Conservation (phyloP, 2,329 filamentous ascomycete species). For the Cryphonectria nitschkei region DNA sequence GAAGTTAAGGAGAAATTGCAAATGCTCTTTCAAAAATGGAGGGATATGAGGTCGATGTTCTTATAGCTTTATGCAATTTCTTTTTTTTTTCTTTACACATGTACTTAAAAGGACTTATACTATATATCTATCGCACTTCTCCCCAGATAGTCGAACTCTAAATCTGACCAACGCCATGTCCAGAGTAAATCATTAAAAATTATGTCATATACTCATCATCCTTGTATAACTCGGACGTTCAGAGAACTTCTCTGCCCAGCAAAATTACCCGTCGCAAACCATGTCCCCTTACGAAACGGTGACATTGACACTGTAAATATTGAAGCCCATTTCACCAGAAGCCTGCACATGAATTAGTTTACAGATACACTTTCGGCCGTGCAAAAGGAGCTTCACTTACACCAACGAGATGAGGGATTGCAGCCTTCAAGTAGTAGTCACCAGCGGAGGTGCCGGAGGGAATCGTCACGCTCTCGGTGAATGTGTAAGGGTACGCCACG, state of each 20-base stretch:
- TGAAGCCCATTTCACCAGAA: slow-evolving; percentile 12
- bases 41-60: background rate
- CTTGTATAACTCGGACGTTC: background rate
- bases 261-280: background rate
- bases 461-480: slow-evolving; percentile 11
- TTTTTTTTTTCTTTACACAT: background rate
- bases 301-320: slow-evolving; percentile 15
- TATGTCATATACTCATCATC: background rate
- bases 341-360: slow-evolving; percentile 2
- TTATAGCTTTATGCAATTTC: background rate
- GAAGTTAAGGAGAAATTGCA: background rate
- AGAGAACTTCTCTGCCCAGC: background rate
- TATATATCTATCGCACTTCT: background rate
- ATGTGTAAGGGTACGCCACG: slow-evolving; percentile 21
- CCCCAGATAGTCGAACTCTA: background rate
- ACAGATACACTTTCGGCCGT: no score
- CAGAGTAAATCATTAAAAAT: background rate
- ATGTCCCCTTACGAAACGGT: slow-evolving; percentile 14
- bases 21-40: background rate
- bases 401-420: slow-evolving; percentile 21
- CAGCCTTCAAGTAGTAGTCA: slow-evolving; percentile 22
- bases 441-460: slow-evolving; percentile 15
- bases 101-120: background rate
- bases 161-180: background rate
- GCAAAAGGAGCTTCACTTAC: slow-evolving; percentile 1